Evolutionary conservation across 306 rosid species (phyloP).

Genomic region (Sphenostylis stenocarpa): DNA sequence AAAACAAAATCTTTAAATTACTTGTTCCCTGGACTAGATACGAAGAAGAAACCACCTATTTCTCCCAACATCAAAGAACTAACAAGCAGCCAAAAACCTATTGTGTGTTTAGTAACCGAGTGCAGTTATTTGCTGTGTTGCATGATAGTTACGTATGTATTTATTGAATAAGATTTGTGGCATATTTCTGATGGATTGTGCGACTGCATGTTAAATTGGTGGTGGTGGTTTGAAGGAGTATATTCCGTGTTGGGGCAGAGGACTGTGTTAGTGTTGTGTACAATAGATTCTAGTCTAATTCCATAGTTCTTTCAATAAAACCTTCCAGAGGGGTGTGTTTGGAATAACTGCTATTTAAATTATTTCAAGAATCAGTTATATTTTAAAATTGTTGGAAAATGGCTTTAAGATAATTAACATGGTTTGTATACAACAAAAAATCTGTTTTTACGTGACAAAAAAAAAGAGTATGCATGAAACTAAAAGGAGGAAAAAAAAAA

Average conservation of each 20-base stretch:
- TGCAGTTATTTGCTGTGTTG: background rate
- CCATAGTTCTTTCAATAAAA: background rate
- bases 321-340: background rate
- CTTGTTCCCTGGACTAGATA: background rate
- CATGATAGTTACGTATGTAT: background rate
- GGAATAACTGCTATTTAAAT: too few relatives aligned
- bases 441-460: too few relatives aligned
- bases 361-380: too few relatives aligned
- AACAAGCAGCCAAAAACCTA: background rate
- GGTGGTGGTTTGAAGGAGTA: background rate
- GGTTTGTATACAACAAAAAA: too few relatives aligned
- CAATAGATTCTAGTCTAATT: background rate
- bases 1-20: background rate
- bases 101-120: background rate
- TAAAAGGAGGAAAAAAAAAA: too few relatives aligned
- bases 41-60: background rate
- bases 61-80: background rate
- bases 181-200: background rate
- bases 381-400: too few relatives aligned
- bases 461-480: too few relatives aligned
- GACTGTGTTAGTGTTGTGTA: background rate
- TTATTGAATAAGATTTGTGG: background rate
- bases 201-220: background rate
- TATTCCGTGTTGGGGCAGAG: background rate
- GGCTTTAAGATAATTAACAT: too few relatives aligned